Evolutionary conservation across 345 rosid genomes (phyloP), one percentile per base, ranked within the genome.

Genomic region (Eutrema heterophyllum): DNA sequence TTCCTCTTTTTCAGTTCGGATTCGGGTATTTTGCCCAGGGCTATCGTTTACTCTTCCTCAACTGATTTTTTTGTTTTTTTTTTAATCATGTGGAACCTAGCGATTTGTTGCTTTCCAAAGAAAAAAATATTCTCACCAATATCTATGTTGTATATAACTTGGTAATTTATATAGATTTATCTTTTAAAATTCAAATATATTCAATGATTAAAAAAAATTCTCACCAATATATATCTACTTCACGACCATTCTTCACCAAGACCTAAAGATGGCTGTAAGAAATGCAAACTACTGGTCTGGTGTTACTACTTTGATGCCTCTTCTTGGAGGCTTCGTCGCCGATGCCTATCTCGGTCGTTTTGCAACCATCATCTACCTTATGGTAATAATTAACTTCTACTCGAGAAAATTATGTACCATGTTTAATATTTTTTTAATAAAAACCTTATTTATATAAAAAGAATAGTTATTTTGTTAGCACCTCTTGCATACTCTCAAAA

Each of bases 221-320:
- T n/a, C n/a, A n/a, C n/a, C n/a, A n/a, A n/a, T n/a, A n/a, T n/a
- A n/a, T n/a, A n/a, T 91, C 21, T 95, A 95, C 84, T 81, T 95
- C 24, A 88, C 92, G 30, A 89, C 73, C 44, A 89, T 89, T 72
- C 82, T 95, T n/a, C n/a, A n/a, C n/a, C n/a, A n/a, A n/a, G n/a
- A n/a, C n/a, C n/a, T n/a, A n/a, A n/a, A n/a, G n/a, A 89, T 88
- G 48, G 96, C 97, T 4, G 90, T 89, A 6, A 87, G 49, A 75
- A 87, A 81, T 63, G 97, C 88, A 15, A 95, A 95, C 79, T 92
- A 85, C 76, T 95, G 99, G 97, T 14, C 89, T 14, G 99, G 97
- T 44, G 93, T 91, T 45, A 95, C 99, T 4, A 89, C 99, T 2
- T 74, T 95, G 60, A 88, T 92, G 93, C 99, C 99, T 12, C 87